Evolutionary conservation across 768 basidiomycete species (phyloP), one percentile per base, ranked within the genome.

Genomic region (Ramaria rubella): DNA sequence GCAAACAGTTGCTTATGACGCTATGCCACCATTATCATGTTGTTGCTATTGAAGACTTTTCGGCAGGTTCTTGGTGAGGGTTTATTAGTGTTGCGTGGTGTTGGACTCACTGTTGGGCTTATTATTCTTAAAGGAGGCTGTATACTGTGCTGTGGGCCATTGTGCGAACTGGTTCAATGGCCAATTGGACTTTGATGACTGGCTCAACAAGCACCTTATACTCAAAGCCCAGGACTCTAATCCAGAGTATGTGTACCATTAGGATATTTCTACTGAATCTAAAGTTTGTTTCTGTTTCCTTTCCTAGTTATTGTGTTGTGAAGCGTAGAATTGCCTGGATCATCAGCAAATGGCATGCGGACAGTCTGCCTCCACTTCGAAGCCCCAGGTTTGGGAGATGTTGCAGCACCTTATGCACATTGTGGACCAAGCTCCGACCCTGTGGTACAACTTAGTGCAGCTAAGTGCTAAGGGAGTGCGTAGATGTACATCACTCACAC

Each of bases 261-360:
- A 24, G 1, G 4, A 23, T 26, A 3, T 29, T 6, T 14, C 33
- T 6, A 5, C 44, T 31, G n/a, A 7, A 9, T 57, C 21, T 42
- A 19, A 42, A 17, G 23, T 7, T 42, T 42, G n/a, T n/a, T 19
- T 65, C 55, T 58, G 49, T 51, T 53, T 42, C 31, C 30, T 36
- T 38, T 9, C 40, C 27, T 56, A 95, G 94, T 57, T 92, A 87
- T 66, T 87, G 90, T 0, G 88, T 98, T 53, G 81, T 98, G 59
- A 95, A 97, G 69, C 82, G 93, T n/a, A 81, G 94, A 30, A 87
- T 97, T 61, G 93, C 94, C 1, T 96, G 94, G 93, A 73, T 97
- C 4, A 79, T 97, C 45, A 94, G 94, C 24, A 87, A 85, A 76
- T 93, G 91, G 88, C 77, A 92, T 31, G 74, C 81, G 14, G 87